These are phyloP conservation scores for Xylariaceae sp. DNA, from an alignment of 2,329 filamentous ascomycete species.

Conservation along the genomic window DNA sequence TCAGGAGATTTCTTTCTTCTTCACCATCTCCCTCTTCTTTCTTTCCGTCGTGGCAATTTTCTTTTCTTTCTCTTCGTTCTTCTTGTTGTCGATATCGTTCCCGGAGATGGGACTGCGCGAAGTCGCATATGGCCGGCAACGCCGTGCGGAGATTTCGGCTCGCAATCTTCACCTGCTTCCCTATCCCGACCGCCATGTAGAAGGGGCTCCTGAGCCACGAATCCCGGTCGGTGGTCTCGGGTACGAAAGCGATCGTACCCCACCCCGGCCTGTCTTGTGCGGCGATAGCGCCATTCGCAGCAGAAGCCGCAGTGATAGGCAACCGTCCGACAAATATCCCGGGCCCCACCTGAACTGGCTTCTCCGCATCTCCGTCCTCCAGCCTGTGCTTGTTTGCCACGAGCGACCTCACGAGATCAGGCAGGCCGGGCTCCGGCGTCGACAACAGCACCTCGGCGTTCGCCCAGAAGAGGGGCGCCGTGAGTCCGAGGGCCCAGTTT, in stretches of 20 bases:
- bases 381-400: conserved; percentile 25
- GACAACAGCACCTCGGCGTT: conserved; percentile 56
- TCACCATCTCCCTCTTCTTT: not conserved
- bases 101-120: conserved; percentile 41
- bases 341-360: not conserved
- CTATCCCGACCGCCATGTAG: conserved; percentile 56
- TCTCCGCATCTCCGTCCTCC: not conserved
- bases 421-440: conserved; percentile 59
- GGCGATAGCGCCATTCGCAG: no score
- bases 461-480: conserved; percentile 73
- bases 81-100: no score
- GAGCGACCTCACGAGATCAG: conserved; percentile 43
- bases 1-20: conserved; percentile 35
- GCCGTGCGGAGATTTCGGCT: conserved; percentile 75
- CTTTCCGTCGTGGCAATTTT: no score
- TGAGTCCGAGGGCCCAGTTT: conserved; percentile 81
- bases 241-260: conserved; percentile 38
- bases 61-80: no score
- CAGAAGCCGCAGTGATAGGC: no score
- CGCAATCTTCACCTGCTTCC: conserved; percentile 60
- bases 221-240: conserved; percentile 40
- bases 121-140: conserved; percentile 56
- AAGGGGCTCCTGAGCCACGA: conserved; percentile 34
- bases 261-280: conserved; percentile 33
- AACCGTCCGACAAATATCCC: no score